Percentiles rank a stretch among this genome's conserved stretches.
Conservation (phyloP, 2,329 filamentous ascomycete genomes). For the Nemania sp. region DNA sequence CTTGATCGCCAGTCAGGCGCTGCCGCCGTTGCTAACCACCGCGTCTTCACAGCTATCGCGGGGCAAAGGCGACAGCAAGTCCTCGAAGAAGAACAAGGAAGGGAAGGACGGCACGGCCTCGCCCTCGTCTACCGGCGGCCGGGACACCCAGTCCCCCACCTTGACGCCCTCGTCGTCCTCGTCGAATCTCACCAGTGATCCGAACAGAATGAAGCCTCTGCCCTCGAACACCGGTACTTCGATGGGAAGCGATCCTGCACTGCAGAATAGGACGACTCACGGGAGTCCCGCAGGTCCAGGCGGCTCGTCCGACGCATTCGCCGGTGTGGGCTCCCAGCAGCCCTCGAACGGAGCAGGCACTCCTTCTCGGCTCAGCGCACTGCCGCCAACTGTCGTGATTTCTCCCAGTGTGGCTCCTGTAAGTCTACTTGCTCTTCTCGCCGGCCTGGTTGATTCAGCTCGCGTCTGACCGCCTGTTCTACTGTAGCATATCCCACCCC, state of each 20-base stretch:
- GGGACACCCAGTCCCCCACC: conserved; percentile 63
- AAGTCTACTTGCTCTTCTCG: conserved; percentile 51
- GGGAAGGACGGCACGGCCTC: conserved; percentile 78
- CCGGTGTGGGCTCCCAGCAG: conserved; percentile 42
- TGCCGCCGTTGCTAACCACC: conserved; percentile 22
- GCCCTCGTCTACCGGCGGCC: conserved; percentile 62
- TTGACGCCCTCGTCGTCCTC: conserved; percentile 87
- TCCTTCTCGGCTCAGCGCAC: conserved; percentile 63
- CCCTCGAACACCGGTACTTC: conserved; percentile 57
- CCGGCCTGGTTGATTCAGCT: conserved; percentile 1
- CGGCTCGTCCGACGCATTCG: conserved; percentile 44
- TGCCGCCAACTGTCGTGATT: conserved; percentile 88
- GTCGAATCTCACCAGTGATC: conserved; percentile 82
- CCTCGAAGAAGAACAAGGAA: conserved; percentile 75
- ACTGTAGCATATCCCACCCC: conserved; percentile 81
- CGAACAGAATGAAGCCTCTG: conserved; percentile 80
- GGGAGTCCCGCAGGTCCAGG: conserved; percentile 29
- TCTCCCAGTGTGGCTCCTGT: conserved; percentile 92
- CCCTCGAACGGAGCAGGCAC: conserved; percentile 60
- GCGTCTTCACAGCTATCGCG: conserved; percentile 73
- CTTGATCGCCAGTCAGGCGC: no score
- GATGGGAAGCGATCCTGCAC: conserved; percentile 47
- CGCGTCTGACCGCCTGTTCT: not conserved
- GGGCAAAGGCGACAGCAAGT: conserved; percentile 85
- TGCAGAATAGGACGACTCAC: conserved; percentile 44